Percentiles rank a stretch among this genome's conserved stretches.
Conservation (phyloP, 2,329 filamentous ascomycete species). For the Ophiocordyceps australis region DNA sequence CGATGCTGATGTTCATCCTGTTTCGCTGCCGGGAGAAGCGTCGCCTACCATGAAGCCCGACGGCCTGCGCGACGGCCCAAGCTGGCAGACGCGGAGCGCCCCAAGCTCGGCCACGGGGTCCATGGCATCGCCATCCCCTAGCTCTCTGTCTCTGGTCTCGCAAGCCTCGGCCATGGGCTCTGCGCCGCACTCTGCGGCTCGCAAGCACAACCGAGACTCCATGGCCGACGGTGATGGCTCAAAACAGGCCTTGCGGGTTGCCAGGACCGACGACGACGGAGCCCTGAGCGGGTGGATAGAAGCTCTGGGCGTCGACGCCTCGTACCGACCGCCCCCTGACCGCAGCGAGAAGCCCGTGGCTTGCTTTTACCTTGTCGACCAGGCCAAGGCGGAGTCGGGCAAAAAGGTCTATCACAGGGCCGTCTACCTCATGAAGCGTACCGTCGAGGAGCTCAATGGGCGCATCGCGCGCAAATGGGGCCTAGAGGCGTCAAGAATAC, state of each 20-base stretch:
- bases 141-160: constrained; percentile 43
- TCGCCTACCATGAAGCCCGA: constrained; percentile 37
- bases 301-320: constrained; percentile 72
- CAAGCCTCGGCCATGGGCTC: constrained; percentile 25
- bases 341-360: constrained; percentile 55
- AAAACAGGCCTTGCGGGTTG: constrained; percentile 33
- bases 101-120: constrained; percentile 41
- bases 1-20: constrained; percentile 63
- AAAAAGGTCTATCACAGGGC: constrained; percentile 58
- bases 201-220: too few species aligned
- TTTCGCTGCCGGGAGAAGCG: constrained; percentile 51
- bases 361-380: constrained; percentile 66
- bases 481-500: constrained; percentile 53
- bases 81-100: constrained; percentile 33
- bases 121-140: constrained; percentile 48
- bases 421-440: constrained; percentile 67
- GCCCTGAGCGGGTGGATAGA: constrained; percentile 73
- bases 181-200: constrained; percentile 27
- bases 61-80: constrained; percentile 21
- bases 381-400: constrained; percentile 26
- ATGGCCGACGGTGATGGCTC: too few species aligned
- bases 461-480: constrained; percentile 65
- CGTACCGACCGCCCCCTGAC: constrained; percentile 65
- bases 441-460: constrained; percentile 52
- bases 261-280: constrained; percentile 39